Base-by-base conservation (phyloP, 768 basidiomycete species). In the Lactifluus rugatus region DNA sequence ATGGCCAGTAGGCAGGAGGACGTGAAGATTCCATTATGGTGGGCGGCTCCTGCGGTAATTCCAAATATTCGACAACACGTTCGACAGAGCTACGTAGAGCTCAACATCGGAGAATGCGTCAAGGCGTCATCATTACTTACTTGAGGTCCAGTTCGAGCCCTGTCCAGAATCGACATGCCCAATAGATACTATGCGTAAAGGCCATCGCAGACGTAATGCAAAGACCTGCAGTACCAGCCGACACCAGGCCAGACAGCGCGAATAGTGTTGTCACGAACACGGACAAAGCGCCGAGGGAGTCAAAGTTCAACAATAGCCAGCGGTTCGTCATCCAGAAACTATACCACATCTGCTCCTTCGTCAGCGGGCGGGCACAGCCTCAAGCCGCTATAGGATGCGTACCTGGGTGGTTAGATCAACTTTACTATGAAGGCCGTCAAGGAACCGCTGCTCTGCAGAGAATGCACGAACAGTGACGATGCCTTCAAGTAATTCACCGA, bases 401-500 rank as follows among this genome's bases (percentile, higher is more conserved):
- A 85, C 87, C 81, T 85, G 81, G 11, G 81, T 91, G n/a, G 86
- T 91, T 50, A 76, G 71, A 61, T 92, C 87, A 31, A 93, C 78
- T 68, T 89, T 90, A 1, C 63, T 63, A 66, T 89, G 88, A 3
- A 94, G 72, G 58, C 78, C 79, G 54, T 87, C 79, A 64, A 93
- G 73, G 76, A 97, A 95, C 5, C 81, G 74, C 41, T 73, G 73
- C 67, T 95, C 92, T 0, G 83, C 86, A 0, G 87, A 85, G 72
- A 95, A 97, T 0, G 93, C 93, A 56, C 93, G 81, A 42, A 95
- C 88, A 5, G 92, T 93, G n/a, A 93, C 88, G 46, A 94, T 89
- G 23, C 92, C 92, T 52, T 93, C 88, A 19, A 95, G 70, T 10
- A 93, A 71, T 66, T 92, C 90, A 13, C 81, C 81, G 62, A 91